These are phyloP conservation scores for Lachancea sp. DNA, from an alignment of 805 yeast species.

Conservation along the genomic window DNA sequence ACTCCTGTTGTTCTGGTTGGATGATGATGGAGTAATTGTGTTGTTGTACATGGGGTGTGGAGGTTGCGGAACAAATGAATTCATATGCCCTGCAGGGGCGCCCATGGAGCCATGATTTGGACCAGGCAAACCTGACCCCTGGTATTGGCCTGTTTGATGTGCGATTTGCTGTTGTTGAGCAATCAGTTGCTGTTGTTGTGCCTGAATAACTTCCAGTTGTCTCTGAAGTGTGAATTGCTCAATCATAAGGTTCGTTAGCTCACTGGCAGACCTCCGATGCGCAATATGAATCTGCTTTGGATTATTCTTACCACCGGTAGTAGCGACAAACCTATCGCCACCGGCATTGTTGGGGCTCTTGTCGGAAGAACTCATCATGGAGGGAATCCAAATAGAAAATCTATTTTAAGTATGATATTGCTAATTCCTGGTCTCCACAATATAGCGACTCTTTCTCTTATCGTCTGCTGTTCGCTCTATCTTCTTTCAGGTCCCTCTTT, in stretches of 20 bases:
- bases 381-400: too few relatives aligned
- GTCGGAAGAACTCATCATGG: conserved; percentile 3
- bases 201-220: conserved; percentile 85
- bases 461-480: too few relatives aligned
- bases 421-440: too few relatives aligned
- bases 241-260: conserved; percentile 84
- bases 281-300: conserved; percentile 81
- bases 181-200: conserved; percentile 78
- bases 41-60: conserved; percentile 27
- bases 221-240: conserved; percentile 85
- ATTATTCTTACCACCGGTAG: conserved; percentile 36
- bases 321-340: conserved; percentile 22
- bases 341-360: background rate
- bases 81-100: conserved; percentile 17
- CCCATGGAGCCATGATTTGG: conserved; percentile 12
- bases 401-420: too few relatives aligned
- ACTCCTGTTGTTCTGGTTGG: conserved; percentile 21
- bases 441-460: too few relatives aligned
- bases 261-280: conserved; percentile 95
- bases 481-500: too few relatives aligned
- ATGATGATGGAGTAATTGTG: conserved; percentile 4
- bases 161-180: conserved; percentile 37
- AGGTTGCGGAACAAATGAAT: conserved; percentile 25
- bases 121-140: conserved; percentile 29
- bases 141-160: conserved; percentile 51